Evolutionary conservation across 768 basidiomycete species (phyloP), one percentile per base, ranked within the genome.

Genomic region (Chalciporus pseudorubinellus): DNA sequence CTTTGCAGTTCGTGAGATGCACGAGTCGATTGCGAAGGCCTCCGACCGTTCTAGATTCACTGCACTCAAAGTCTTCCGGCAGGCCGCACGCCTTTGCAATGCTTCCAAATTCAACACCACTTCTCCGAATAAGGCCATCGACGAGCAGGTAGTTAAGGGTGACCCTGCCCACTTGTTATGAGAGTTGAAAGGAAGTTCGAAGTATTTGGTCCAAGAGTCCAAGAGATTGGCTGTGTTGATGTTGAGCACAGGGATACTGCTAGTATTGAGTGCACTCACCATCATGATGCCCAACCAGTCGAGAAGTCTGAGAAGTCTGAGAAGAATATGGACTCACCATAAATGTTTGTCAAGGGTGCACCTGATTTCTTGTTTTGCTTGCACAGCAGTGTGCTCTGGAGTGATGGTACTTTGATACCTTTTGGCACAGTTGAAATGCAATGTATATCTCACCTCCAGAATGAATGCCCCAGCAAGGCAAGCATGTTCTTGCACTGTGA

Each of bases 301-400:
- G n/a, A n/a, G n/a, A n/a, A n/a, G n/a, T 4, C 29, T 13, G 31
- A 31, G 31, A 10, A 2, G 3, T 34, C 34, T 4, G 52, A 54
- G 53, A 48, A 57, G 7, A 2, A 26, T 1, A 34, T 55, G 1
- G 46, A 20, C 14, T n/a, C 50, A 22, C 51, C 60, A 14, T 65
- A 74, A 60, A 68, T 83, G 48, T 64, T 80, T 48, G 70, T 77
- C 63, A 83, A 84, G 60, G 82, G 82, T 28, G 83, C 79, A 2
- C 83, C 83, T 0, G 83, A 85, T 49, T 67, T 80, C 3, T 67
- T 81, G 16, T 72, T 80, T 39, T 59, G 60, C 3, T 62, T 63
- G 6, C 79, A 77, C 55, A 69, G 63, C 7, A 52, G 28, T 8
- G 70, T 71, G 44, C 46, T 74, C 31, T 58, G 59, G 18, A 46